Conservation (phyloP, 1,284 basidiomycete genomes). For the Naganishia albida region DNA sequence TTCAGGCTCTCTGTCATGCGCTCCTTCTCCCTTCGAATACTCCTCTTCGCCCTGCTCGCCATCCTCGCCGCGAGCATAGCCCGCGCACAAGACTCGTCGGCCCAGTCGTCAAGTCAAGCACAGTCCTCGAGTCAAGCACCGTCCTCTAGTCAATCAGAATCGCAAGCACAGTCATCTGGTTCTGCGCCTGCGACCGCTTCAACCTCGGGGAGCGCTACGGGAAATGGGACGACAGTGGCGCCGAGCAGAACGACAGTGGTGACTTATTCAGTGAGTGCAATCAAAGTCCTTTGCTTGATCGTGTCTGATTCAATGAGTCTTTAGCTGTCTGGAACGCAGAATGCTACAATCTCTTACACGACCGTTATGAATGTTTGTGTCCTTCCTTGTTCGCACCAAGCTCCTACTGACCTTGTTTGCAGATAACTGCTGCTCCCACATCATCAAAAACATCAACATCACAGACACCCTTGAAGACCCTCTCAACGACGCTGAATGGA, state of each 20-base stretch:
- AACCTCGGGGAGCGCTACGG: conserved; percentile 1
- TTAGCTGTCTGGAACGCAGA: conserved; percentile 26
- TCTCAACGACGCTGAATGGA: conserved; percentile 9
- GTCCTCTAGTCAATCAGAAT: conserved; percentile 1
- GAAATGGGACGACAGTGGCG: conserved; percentile 6
- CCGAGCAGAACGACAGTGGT: conserved; percentile 24
- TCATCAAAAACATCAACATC: conserved; percentile 21
- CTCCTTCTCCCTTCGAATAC: not conserved
- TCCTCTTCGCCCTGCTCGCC: conserved; percentile 15
- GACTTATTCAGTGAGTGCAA: conserved; percentile 16
- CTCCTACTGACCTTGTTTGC: not conserved
- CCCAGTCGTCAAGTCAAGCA: conserved; percentile 1
- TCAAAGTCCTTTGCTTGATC: not conserved
- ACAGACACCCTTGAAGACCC: conserved; percentile 13
- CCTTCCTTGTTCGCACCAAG: not conserved
- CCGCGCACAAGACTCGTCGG: conserved; percentile 14
- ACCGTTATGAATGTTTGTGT: conserved; percentile 19
- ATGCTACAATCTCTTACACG: conserved; percentile 27
- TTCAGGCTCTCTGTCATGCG: not conserved
- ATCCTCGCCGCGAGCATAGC: not conserved
- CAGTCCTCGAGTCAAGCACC: not conserved
- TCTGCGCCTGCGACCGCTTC: conserved; percentile 1
- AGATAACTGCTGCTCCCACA: conserved; percentile 15
- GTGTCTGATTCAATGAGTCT: not conserved
- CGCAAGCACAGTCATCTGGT: conserved; percentile 1